These are phyloP conservation scores for Boletus coccyginus DNA, from an alignment of 768 basidiomycete species.

Conservation along the genomic window DNA sequence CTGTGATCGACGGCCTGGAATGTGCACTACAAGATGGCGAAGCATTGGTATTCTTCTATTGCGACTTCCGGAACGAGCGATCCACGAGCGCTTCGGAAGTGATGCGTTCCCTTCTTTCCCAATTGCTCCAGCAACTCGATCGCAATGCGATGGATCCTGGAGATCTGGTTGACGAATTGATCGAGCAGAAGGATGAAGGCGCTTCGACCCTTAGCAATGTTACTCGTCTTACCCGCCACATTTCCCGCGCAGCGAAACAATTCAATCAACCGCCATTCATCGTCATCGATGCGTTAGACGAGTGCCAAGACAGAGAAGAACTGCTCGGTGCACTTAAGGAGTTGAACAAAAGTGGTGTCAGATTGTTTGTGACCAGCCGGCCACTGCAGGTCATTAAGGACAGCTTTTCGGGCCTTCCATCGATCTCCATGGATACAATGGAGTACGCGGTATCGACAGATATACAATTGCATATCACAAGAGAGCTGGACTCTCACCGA, in stretches of 20 bases:
- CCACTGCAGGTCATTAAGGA: constrained; percentile 8
- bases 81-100: constrained; percentile 4
- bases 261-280: neutral
- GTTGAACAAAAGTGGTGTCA: neutral
- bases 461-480: constrained; percentile 3
- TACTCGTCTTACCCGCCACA: neutral
- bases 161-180: neutral
- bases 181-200: neutral
- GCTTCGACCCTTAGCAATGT: neutral
- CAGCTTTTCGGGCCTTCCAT: neutral
- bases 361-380: constrained; percentile 11
- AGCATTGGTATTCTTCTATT: constrained; percentile 10
- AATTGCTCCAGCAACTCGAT: constrained; percentile 2
- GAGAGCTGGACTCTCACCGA: constrained; percentile 4
- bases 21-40: neutral
- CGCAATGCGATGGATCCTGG: neutral
- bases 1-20: constrained; percentile 3
- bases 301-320: constrained; percentile 9
- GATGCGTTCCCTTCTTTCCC: constrained; percentile 12
- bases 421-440: constrained; percentile 7
- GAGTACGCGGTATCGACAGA: neutral
- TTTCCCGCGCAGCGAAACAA: neutral
- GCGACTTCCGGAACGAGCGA: constrained; percentile 11
- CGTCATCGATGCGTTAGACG: constrained; percentile 17
- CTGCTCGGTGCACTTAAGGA: neutral